Evolutionary conservation across 2,329 filamentous ascomycete genomes (phyloP).

Genomic region (Sordariomycetes sp.): DNA sequence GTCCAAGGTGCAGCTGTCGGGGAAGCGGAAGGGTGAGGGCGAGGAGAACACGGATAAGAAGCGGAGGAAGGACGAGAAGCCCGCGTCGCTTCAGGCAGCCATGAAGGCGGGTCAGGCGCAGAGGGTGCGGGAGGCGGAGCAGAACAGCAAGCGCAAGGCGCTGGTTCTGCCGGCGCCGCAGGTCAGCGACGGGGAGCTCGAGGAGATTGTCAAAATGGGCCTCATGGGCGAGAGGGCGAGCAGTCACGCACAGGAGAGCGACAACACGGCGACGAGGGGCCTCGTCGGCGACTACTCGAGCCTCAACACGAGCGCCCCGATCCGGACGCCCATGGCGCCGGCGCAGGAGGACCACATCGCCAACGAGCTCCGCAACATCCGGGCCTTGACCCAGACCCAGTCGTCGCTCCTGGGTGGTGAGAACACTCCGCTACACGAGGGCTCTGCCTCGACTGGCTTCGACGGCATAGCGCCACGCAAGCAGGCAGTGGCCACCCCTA

Average conservation of each 20-base stretch:
- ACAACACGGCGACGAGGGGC: slow-evolving; percentile 74
- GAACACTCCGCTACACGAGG: slow-evolving; percentile 79
- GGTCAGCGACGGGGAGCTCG: slow-evolving; percentile 82
- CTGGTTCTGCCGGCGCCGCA: slow-evolving; percentile 82
- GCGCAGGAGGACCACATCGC: slow-evolving; percentile 91
- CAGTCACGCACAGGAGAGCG: slow-evolving; percentile 58
- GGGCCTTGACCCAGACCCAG: slow-evolving; percentile 82
- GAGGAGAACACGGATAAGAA: slow-evolving; percentile 73
- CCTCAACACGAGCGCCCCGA: slow-evolving; percentile 70
- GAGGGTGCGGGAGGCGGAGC: slow-evolving; percentile 88
- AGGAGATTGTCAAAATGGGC: slow-evolving; percentile 98
- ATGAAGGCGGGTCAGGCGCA: slow-evolving; percentile 90
- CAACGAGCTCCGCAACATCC: slow-evolving; percentile 91
- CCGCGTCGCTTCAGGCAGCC: slow-evolving; percentile 71
- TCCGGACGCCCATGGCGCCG: slow-evolving; percentile 81
- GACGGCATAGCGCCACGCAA: slow-evolving; percentile 71
- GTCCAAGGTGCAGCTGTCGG: slow-evolving; percentile 76
- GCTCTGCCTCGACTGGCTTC: slow-evolving; percentile 72
- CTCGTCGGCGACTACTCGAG: slow-evolving; percentile 78
- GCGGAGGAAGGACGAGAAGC: slow-evolving; percentile 70
- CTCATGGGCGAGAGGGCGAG: slow-evolving; percentile 83
- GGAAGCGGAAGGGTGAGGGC: slow-evolving; percentile 84
- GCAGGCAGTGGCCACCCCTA: slow-evolving; percentile 79
- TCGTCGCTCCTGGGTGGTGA: slow-evolving; percentile 89
- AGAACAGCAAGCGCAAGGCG: slow-evolving; percentile 80